Conservation (phyloP, 1,284 basidiomycete genomes). For the Melampsora larici-populina region DNA sequence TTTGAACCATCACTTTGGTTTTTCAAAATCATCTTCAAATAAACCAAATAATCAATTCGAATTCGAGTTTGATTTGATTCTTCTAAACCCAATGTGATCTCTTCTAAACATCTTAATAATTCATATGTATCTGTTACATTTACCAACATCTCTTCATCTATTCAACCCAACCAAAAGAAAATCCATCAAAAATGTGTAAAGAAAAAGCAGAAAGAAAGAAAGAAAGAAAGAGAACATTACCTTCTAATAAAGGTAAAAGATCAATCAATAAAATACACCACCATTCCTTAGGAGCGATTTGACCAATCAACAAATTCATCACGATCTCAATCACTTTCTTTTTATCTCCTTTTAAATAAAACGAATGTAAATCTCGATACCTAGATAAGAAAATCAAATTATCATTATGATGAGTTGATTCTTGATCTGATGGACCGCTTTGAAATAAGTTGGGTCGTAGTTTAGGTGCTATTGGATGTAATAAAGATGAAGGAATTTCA, state of each 20-base stretch:
- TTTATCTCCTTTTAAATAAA: constrained; percentile 52
- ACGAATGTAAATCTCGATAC: constrained; percentile 57
- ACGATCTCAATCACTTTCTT: constrained; percentile 54
- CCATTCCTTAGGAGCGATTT: constrained; percentile 55
- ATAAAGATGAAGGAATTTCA: constrained; percentile 34
- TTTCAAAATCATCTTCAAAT: constrained; percentile 26
- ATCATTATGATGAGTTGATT: constrained; percentile 47
- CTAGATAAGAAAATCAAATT: constrained; percentile 57
- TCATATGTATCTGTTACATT: constrained; percentile 34
- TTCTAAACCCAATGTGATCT: constrained; percentile 20
- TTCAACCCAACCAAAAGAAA: too few species aligned
- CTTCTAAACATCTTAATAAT: constrained; percentile 41
- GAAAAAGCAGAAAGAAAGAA: not conserved
- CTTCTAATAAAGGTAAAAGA: constrained; percentile 39
- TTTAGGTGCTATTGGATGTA: constrained; percentile 30
- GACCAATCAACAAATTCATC: constrained; percentile 54
- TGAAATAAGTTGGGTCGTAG: constrained; percentile 22
- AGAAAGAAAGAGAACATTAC: not conserved
- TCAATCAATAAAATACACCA: constrained; percentile 52
- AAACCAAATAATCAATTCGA: constrained; percentile 28
- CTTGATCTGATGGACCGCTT: not conserved
- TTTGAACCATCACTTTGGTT: constrained; percentile 22
- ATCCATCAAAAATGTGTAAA: too few species aligned
- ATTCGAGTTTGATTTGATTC: not conserved
- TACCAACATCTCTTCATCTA: constrained; percentile 43